These are phyloP conservation scores for Pichia kluyveri DNA, from an alignment of 805 yeast genomes.

Conservation along the genomic window DNA sequence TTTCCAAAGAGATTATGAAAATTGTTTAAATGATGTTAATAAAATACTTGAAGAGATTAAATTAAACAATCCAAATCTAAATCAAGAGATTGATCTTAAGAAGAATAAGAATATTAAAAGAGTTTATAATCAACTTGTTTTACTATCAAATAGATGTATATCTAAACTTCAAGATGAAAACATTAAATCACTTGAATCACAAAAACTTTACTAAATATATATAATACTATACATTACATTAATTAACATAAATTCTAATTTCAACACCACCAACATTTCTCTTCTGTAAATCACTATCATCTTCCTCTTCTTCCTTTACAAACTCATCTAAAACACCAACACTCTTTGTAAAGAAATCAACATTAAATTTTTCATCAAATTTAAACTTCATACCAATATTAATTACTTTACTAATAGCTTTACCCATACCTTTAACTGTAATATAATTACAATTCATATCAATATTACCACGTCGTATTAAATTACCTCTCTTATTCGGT, in stretches of 20 bases:
- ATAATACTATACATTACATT: not conserved
- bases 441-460: constrained; percentile 29
- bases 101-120: constrained; percentile 36
- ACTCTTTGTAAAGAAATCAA: constrained; percentile 57
- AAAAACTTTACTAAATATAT: not conserved
- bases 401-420: constrained; percentile 54
- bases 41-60: constrained; percentile 30
- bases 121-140: constrained; percentile 42
- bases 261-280: constrained; percentile 43
- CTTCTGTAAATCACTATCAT: constrained; percentile 30
- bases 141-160: constrained; percentile 33
- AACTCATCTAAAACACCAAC: constrained; percentile 69
- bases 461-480: constrained; percentile 7
- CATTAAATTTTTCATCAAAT: constrained; percentile 36
- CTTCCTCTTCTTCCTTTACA: constrained; percentile 17
- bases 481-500: constrained; percentile 34
- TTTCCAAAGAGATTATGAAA: constrained; percentile 40
- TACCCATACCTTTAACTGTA: constrained; percentile 68
- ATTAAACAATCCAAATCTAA: constrained; percentile 13
- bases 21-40: constrained; percentile 30
- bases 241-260: constrained; percentile 26
- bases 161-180: constrained; percentile 6
- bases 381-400: constrained; percentile 54
- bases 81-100: constrained; percentile 22
- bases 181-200: not conserved